Evolutionary conservation across 768 basidiomycete genomes (phyloP), one percentile per base, ranked within the genome.

Genomic region (Lyophyllum shimeji): DNA sequence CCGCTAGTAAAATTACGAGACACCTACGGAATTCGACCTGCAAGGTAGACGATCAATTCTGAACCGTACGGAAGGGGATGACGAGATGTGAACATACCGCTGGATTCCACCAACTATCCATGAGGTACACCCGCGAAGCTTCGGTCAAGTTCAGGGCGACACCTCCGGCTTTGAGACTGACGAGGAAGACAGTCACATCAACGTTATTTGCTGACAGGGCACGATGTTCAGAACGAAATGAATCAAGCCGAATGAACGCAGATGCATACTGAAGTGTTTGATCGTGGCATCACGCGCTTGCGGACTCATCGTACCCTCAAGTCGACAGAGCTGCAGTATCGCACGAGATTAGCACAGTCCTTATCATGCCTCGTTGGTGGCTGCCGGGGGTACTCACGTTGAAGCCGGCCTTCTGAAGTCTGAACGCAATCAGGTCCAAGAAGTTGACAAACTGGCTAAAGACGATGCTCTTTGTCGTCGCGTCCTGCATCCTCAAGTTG

Each of bases 61-160:
- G 13, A 8, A 13, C 13, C 21, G 27, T 37, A 18, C 49, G 56
- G 53, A 46, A 25, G n/a, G 27, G 13, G 4, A 23, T 13, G 27
- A 23, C 6, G 27, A 43, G 2, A 57, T 42, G 44, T 43, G 13
- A 18, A 65, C 71, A 54, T 73, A 89, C 91, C n/a, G 94, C 94
- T 7, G 95, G 95, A 67, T 98, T 98, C 95, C 95, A 96, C 93
- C 93, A 96, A 61, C 89, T 91, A 68, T 96, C 96, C 94, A 98
- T 96, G 65, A 97, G 82, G 71, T 93, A 96, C 18, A 97, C 94
- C 24, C 92, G 89, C 31, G 91, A 93, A 0, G 95, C 95, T 69
- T 93, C 92, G 0, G 92, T 93, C 62, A 95, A 69, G 67, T 95
- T 95, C 48, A 96, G 78, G 2, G 92, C 93, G 3, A 94, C 94